Evolutionary conservation across 106 monocot genomes (phyloP).

Genomic region (Chionographis japonica): DNA sequence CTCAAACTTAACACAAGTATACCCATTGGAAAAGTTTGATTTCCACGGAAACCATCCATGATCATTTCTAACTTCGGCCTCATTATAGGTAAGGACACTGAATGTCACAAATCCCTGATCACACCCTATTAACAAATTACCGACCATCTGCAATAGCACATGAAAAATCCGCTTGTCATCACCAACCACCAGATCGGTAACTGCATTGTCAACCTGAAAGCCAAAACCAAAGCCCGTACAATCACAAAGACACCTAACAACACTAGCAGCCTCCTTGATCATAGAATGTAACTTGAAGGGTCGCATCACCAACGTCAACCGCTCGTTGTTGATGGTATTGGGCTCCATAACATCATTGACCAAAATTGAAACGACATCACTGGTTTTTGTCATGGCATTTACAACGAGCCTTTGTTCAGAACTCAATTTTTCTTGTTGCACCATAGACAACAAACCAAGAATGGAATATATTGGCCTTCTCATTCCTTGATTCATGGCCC

Average conservation of each 20-base stretch:
- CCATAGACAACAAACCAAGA: constrained; percentile 45
- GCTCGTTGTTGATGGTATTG: constrained; percentile 20
- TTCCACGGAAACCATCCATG: constrained; percentile 50
- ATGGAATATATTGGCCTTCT: constrained; percentile 63
- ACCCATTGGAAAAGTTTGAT: constrained; percentile 29
- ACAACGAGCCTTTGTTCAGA: constrained; percentile 46
- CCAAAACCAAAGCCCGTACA: constrained; percentile 43
- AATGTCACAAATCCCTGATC: constrained; percentile 41
- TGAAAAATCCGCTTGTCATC: constrained; percentile 71
- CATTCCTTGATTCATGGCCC: constrained; percentile 60
- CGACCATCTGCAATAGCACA: constrained; percentile 52
- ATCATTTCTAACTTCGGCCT: constrained; percentile 13
- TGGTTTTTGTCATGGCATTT: constrained; percentile 34
- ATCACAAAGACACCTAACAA: constrained; percentile 56
- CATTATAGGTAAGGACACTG: constrained; percentile 19
- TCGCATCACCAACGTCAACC: constrained; percentile 35
- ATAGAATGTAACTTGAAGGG: constrained; percentile 42
- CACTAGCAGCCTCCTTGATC: constrained; percentile 45
- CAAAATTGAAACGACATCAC: constrained; percentile 43
- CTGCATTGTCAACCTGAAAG: constrained; percentile 34
- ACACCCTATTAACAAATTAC: constrained; percentile 30
- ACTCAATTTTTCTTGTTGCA: constrained; percentile 49
- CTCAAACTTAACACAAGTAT: constrained; percentile 47
- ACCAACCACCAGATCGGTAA: constrained; percentile 48
- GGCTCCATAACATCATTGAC: constrained; percentile 55